Percentiles rank a stretch among this genome's conserved stretches.
Conservation (phyloP, 768 basidiomycete species). For the Tubosaeta sp. region DNA sequence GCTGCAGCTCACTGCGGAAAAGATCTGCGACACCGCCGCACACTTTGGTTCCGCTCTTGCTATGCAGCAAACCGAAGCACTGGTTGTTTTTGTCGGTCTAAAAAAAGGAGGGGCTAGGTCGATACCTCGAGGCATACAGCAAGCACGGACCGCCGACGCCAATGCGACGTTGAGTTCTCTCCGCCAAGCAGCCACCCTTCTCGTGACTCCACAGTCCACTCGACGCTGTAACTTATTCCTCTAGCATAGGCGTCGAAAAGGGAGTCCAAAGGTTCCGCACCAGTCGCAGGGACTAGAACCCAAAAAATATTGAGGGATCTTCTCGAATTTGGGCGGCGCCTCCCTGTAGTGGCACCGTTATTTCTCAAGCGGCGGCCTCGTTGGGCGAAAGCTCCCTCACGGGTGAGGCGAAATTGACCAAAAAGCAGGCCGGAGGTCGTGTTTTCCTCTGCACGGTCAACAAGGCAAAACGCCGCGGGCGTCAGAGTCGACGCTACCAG, state of each 20-base stretch:
- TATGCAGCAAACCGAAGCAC: conserved; percentile 46
- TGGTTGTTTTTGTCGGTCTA: not conserved
- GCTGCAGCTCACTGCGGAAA: conserved; percentile 40
- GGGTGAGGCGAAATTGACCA: conserved; percentile 65
- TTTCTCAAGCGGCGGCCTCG: conserved; percentile 39
- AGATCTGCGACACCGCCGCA: conserved; percentile 52
- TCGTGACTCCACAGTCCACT: conserved; percentile 33
- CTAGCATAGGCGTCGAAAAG: conserved; percentile 37
- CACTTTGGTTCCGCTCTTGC: conserved; percentile 83
- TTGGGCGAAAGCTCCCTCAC: conserved; percentile 88
- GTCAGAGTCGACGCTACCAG: conserved; percentile 57
- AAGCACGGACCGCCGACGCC: conserved; percentile 68
- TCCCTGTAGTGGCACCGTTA: conserved; percentile 68
- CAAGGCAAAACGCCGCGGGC: conserved; percentile 52
- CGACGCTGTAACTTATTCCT: not conserved
- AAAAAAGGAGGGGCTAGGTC: conserved; percentile 36
- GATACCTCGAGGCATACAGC: conserved; percentile 62
- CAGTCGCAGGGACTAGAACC: conserved; percentile 24
- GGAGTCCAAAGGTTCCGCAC: conserved; percentile 23
- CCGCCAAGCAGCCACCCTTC: conserved; percentile 58
- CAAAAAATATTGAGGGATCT: conserved; percentile 50
- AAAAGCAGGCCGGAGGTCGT: conserved; percentile 56
- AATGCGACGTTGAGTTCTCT: conserved; percentile 63
- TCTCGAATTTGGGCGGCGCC: conserved; percentile 76
- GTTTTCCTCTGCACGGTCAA: conserved; percentile 80